These are phyloP conservation scores for Ascochyta koolunga DNA, from an alignment of 2,329 filamentous ascomycete genomes.

Conservation along the genomic window DNA sequence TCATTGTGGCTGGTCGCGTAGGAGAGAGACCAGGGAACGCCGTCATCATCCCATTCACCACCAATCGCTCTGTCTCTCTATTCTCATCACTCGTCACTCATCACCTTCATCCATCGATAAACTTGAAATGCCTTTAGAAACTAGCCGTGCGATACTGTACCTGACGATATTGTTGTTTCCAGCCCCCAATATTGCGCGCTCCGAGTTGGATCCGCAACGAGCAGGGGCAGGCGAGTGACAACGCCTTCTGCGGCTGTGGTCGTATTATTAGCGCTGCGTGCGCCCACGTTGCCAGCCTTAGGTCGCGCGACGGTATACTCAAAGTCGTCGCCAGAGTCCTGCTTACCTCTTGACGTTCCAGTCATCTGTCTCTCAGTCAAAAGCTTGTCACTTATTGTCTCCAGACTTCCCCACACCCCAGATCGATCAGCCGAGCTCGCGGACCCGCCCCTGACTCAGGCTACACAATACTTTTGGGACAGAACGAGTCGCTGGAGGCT, in stretches of 20 bases:
- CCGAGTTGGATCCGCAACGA: constrained; percentile 8
- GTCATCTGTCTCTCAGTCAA: not conserved
- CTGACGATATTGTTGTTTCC: not conserved
- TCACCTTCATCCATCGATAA: not conserved
- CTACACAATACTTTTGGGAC: not conserved
- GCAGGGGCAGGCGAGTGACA: constrained; percentile 19
- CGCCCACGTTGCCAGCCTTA: constrained; percentile 5
- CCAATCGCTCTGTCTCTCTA: not conserved
- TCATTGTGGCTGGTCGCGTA: not conserved
- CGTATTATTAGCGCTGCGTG: constrained; percentile 11
- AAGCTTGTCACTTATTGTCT: not conserved
- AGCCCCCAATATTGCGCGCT: constrained; percentile 3
- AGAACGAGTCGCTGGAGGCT: not conserved
- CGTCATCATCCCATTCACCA: not conserved
- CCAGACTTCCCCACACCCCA: not conserved
- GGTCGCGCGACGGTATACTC: not conserved
- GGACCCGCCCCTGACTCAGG: not conserved
- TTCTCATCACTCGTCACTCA: not conserved
- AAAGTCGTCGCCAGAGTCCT: not conserved
- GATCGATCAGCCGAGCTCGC: not conserved
- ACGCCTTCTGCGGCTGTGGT: constrained; percentile 12
- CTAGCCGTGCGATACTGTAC: not conserved
- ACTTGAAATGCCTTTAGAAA: not conserved
- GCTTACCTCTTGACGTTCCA: not conserved
- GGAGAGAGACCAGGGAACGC: not conserved